Evolutionary conservation across 2,329 filamentous ascomycete genomes (phyloP).

Genomic region (Claviceps fusiformis): DNA sequence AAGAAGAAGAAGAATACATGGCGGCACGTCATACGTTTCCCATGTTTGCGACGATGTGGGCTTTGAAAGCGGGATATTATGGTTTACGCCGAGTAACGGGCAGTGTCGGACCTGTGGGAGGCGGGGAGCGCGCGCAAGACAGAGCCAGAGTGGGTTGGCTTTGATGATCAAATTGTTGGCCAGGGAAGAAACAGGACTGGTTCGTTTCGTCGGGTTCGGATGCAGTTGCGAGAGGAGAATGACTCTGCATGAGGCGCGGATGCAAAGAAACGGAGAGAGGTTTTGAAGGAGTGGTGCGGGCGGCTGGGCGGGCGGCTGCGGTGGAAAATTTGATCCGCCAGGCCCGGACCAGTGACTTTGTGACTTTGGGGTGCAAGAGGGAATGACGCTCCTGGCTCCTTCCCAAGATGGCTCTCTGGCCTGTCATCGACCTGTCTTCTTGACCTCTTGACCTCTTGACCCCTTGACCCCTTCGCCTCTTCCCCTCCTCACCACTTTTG

Average conservation of each 20-base stretch:
- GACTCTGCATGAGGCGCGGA: background rate
- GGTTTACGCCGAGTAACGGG: background rate
- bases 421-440: too few species aligned
- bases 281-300: background rate
- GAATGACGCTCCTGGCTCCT: background rate
- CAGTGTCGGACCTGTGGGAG: background rate
- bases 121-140: too few species aligned
- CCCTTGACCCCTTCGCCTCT: too few species aligned
- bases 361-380: too few species aligned
- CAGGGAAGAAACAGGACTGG: background rate
- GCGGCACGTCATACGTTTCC: slow-evolving; percentile 1
- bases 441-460: too few species aligned
- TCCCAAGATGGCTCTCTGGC: background rate
- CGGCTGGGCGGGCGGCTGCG: background rate
- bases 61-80: background rate
- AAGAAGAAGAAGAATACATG: background rate
- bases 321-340: background rate
- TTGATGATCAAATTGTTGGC: background rate
- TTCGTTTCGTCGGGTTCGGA: background rate
- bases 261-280: background rate
- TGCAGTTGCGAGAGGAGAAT: background rate
- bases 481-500: background rate
- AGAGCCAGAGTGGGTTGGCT: background rate
- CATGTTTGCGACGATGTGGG: background rate
- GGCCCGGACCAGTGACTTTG: too few species aligned